These are phyloP conservation scores for Paramecium caudatum DNA, from an alignment of 73 alveolate species.

Conservation along the genomic window DNA sequence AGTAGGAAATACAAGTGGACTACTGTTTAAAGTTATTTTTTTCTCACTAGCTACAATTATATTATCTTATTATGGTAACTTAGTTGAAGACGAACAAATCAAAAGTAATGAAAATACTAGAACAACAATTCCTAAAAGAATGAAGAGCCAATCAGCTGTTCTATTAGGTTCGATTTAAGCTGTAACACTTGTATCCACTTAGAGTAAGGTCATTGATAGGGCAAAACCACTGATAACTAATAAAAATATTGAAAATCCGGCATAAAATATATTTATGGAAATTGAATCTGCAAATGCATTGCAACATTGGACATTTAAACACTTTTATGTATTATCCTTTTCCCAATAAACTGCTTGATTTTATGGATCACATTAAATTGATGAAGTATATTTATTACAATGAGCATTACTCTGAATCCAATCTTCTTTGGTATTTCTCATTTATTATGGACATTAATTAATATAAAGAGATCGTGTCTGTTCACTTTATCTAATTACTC, in stretches of 20 bases:
- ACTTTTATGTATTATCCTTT: background rate
- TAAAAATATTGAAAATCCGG: background rate
- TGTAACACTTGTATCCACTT: slow-evolving; percentile 3
- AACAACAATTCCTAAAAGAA: background rate
- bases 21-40: background rate
- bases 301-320: slow-evolving; percentile 29
- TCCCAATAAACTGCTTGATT: slow-evolving; percentile 39
- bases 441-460: background rate
- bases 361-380: background rate
- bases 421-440: slow-evolving; percentile 55
- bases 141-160: slow-evolving; percentile 21
- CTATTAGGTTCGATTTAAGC: background rate
- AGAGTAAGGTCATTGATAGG: background rate
- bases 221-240: slow-evolving; percentile 8
- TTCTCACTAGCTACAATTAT: background rate
- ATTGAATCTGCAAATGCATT: slow-evolving; percentile 45
- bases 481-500: slow-evolving; percentile 8
- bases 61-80: background rate
- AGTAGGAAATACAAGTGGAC: slow-evolving; percentile 44
- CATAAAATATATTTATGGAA: background rate
- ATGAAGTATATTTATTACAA: background rate
- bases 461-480: background rate
- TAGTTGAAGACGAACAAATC: background rate
- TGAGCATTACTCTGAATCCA: background rate
- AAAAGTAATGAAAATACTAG: background rate